Base-by-base conservation (phyloP, 495 filamentous ascomycete genomes). In the Penicillium riverlandense region DNA sequence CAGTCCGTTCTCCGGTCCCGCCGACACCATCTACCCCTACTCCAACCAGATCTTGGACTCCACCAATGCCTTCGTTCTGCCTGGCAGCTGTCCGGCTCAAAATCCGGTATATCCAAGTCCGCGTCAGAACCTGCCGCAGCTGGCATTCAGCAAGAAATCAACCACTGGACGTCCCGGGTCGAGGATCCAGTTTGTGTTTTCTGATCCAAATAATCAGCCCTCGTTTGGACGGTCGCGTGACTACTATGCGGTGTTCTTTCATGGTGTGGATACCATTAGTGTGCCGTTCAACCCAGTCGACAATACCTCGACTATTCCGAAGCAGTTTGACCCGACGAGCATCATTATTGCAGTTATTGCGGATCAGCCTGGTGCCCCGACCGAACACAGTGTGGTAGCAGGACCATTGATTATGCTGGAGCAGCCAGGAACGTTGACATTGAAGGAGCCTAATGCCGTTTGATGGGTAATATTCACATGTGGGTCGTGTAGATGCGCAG, bases 181-280 rank as follows among this genome's bases (percentile, higher is more conserved):
- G 0, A 52, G 40, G 5, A 61, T 77, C 39, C 50, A 47, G 8
- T 61, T 73, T 15, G 59, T 55, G 29, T 78, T 73, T 51, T 44
- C 57, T 2, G 50, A 69, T 37, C 45, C 59, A 1, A 40, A 39
- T 2, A 68, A 69, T 46, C 59, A 70, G 49, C 74, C 71, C 0
- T 22, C 7, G 4, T 76, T 77, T 47, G 47, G 61, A 65, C 42
- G 14, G 47, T 22, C 22, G 22, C 22, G 6, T 0, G 6, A 65
- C 27, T 78, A 78, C 45, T 75, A 68, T 41, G 72, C 70, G 6
- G 72, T 77, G 27, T 77, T 74, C 50, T 76, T 71, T 58, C 75
- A 78, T 35, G 71, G 66, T 9, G 12, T 72, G 9, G 22, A 54
- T 11, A 72, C 65, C 33, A 56, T 72, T 15, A 73, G 66, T 38